Conservation (phyloP, 306 rosid genomes). For the cucumber (Cucumis sativus) region Cucumber_9930_V3 NC_026655.2:27412501-27413000, state of each 20-base stretch:
- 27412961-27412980: no score
- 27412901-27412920: no score
- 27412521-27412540: no score
- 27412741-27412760: conserved; percentile 12
- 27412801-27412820: not conserved
- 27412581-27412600: not conserved
- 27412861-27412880: no score
- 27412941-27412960: no score
- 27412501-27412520: no score
- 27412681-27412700: not conserved
- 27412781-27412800: conserved; percentile 35
- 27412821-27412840: conserved; percentile 11
- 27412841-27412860: conserved; percentile 30
- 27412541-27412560: no score
- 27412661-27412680: not conserved
- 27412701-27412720: not conserved
- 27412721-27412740: not conserved
- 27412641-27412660: not conserved
- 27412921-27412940: no score
- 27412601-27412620: conserved; percentile 21
- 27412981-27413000: no score
- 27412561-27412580: no score
- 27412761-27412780: conserved; percentile 16
- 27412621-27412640: conserved; percentile 18
- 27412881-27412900: no score